Evolutionary conservation across 352 stramenopile genomes (phyloP).

Genomic region (Peronospora destructor): DNA sequence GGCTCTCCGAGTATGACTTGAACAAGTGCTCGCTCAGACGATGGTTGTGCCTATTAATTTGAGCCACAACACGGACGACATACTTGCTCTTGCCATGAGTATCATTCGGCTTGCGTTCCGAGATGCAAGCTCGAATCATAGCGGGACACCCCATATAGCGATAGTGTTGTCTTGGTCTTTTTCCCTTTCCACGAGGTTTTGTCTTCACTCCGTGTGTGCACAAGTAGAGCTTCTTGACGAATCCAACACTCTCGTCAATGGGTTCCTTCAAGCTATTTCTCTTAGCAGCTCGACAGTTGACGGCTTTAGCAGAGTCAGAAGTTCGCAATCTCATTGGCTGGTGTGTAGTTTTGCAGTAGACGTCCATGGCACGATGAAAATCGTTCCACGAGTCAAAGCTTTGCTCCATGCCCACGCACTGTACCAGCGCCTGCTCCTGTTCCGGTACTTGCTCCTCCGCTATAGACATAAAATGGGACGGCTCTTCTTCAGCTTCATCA

Average conservation of each 20-base stretch:
- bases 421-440: slow-evolving; percentile 53
- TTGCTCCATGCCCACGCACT: slow-evolving; percentile 65
- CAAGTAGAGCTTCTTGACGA: slow-evolving; percentile 82
- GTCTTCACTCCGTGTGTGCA: slow-evolving; percentile 82
- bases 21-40: slow-evolving; percentile 80
- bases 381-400: slow-evolving; percentile 80
- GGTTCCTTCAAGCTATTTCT: slow-evolving; percentile 77
- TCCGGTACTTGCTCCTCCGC: slow-evolving; percentile 63
- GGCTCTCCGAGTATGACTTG: slow-evolving; percentile 82
- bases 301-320: slow-evolving; percentile 72
- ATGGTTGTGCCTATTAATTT: slow-evolving; percentile 85
- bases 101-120: slow-evolving; percentile 53
- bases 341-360: slow-evolving; percentile 64
- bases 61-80: slow-evolving; percentile 72
- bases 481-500: slow-evolving; percentile 45
- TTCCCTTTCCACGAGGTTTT: slow-evolving; percentile 75
- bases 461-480: slow-evolving; percentile 42
- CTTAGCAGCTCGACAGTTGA: slow-evolving; percentile 73
- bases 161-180: slow-evolving; percentile 72
- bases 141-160: slow-evolving; percentile 78
- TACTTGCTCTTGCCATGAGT: slow-evolving; percentile 59
- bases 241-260: slow-evolving; percentile 80
- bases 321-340: slow-evolving; percentile 77
- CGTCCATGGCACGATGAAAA: slow-evolving; percentile 76
- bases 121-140: slow-evolving; percentile 81